These are phyloP conservation scores for Schwanniomyces vanrijiae DNA, from an alignment of 805 yeast species.

Conservation along the genomic window DNA sequence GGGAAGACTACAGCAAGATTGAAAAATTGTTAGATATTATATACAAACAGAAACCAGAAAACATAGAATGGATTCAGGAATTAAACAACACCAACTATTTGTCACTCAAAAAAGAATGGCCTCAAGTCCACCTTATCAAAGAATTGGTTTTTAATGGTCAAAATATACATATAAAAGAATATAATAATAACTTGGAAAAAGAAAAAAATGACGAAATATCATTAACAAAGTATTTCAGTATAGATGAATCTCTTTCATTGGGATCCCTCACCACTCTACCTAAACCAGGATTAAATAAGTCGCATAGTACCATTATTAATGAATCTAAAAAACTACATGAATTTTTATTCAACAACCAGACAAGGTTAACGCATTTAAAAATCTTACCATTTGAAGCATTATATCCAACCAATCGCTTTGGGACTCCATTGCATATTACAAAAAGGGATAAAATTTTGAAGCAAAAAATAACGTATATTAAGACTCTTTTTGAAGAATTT, in stretches of 20 bases:
- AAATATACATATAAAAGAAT: conserved; percentile 9
- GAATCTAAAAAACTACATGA: conserved; percentile 16
- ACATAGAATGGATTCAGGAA: conserved; percentile 18
- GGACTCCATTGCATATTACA: conserved; percentile 29
- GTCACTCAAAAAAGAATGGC: conserved; percentile 28
- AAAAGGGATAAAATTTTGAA: conserved; percentile 25
- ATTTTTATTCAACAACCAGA: conserved; percentile 20
- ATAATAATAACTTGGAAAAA: conserved; percentile 13
- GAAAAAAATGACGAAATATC: conserved; percentile 15
- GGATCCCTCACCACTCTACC: background rate
- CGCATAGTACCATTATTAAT: conserved; percentile 6
- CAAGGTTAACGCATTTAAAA: conserved; percentile 20
- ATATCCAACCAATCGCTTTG: conserved; percentile 30
- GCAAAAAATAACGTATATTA: conserved; percentile 21
- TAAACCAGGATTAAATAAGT: background rate
- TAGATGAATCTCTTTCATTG: background rate
- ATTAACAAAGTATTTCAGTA: conserved; percentile 10
- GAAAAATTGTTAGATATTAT: conserved; percentile 25
- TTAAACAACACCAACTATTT: conserved; percentile 18
- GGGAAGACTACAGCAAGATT: conserved; percentile 26
- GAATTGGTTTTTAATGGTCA: conserved; percentile 17
- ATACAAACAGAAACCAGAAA: conserved; percentile 17
- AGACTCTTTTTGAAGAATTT: conserved; percentile 14
- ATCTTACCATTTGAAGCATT: conserved; percentile 30
- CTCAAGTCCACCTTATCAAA: conserved; percentile 32